Conservation (phyloP, 75 land plant genomes). For the Cupressus sempervirens region DNA sequence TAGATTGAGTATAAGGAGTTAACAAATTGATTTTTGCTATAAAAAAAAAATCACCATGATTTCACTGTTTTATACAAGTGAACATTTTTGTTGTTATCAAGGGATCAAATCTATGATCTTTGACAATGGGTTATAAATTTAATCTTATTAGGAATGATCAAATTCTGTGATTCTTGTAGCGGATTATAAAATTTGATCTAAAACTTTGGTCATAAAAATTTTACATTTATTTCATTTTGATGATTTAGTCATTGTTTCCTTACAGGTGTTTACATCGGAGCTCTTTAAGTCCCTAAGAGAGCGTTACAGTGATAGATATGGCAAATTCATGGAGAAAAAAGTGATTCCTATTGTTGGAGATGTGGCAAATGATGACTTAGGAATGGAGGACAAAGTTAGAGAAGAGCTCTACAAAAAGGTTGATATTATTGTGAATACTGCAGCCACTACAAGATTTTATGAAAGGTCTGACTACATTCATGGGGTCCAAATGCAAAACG, state of each 20-base stretch:
- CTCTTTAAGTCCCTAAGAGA: constrained; percentile 51
- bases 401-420: constrained; percentile 12
- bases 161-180: too few relatives aligned
- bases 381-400: constrained; percentile 14
- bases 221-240: too few relatives aligned
- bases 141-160: too few relatives aligned
- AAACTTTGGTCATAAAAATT: too few relatives aligned
- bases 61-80: neutral
- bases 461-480: constrained; percentile 16
- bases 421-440: constrained; percentile 28
- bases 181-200: too few relatives aligned
- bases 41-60: neutral
- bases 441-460: constrained; percentile 34
- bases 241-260: neutral
- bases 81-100: too few relatives aligned
- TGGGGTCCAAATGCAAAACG: neutral
- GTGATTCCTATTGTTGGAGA: constrained; percentile 30
- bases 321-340: constrained; percentile 31
- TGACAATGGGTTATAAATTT: too few relatives aligned
- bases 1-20: neutral
- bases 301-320: constrained; percentile 30
- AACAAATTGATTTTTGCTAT: neutral
- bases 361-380: constrained; percentile 16
- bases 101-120: too few relatives aligned
- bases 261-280: constrained; percentile 31